These are phyloP conservation scores for Funneliformis geosporum DNA, from an alignment of 192 early-diverging fungal genomes.

Conservation along the genomic window DNA sequence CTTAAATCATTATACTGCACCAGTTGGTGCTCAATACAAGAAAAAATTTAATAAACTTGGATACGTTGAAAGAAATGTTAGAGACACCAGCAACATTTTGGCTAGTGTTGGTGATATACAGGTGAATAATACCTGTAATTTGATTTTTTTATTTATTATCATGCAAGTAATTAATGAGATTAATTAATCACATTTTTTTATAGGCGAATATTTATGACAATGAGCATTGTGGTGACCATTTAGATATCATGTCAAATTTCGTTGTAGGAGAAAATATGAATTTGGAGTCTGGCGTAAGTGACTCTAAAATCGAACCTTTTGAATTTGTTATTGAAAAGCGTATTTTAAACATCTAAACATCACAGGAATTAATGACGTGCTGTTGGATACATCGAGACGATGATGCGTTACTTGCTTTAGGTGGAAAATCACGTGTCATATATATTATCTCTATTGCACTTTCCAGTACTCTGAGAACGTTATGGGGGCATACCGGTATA, in stretches of 20 bases:
- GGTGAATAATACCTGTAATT: constrained; percentile 44
- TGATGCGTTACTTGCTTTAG: constrained; percentile 26
- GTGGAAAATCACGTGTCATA: constrained; percentile 20
- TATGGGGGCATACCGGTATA: constrained; percentile 20
- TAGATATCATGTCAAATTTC: constrained; percentile 94
- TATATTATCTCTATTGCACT: constrained; percentile 26
- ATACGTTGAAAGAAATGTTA: constrained; percentile 59
- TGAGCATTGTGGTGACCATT: constrained; percentile 89
- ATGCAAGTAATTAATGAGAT: not conserved
- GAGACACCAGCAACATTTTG: constrained; percentile 74
- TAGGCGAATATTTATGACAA: constrained; percentile 89
- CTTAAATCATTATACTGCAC: constrained; percentile 54
- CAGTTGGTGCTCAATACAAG: constrained; percentile 51
- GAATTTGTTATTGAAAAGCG: not conserved
- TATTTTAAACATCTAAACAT: not conserved
- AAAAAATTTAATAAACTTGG: constrained; percentile 75
- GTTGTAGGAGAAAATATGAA: constrained; percentile 46
- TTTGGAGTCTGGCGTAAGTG: not conserved
- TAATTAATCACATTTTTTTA: not conserved
- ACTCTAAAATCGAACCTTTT: not conserved
- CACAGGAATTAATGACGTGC: constrained; percentile 31
- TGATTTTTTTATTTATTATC: not conserved
- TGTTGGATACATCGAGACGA: constrained; percentile 27
- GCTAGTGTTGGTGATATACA: constrained; percentile 71
- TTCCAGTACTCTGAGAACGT: constrained; percentile 11